These are phyloP conservation scores for Brettanomyces anomalus DNA, from an alignment of 805 yeast species.

Conservation along the genomic window DNA sequence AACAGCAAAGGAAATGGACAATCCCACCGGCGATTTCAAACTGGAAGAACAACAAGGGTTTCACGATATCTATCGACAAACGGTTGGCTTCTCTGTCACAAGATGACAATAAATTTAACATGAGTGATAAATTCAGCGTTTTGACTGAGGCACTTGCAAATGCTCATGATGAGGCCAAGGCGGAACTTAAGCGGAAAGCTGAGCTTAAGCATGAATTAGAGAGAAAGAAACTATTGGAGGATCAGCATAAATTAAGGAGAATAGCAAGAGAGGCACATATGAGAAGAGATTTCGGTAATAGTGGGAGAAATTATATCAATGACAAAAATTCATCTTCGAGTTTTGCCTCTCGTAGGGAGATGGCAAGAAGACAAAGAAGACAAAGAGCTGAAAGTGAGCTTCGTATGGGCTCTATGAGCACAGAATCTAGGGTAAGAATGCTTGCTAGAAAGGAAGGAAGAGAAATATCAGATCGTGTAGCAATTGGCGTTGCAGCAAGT, in stretches of 20 bases:
- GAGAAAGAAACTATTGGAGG: slow-evolving; percentile 38
- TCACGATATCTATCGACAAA: slow-evolving; percentile 71
- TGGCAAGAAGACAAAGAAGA: slow-evolving; percentile 34
- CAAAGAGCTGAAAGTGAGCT: slow-evolving; percentile 40
- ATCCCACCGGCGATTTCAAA: slow-evolving; percentile 89
- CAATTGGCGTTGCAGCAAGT: slow-evolving; percentile 32
- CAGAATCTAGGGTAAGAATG: slow-evolving; percentile 32
- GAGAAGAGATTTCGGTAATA: slow-evolving; percentile 3
- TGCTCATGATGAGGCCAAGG: slow-evolving; percentile 56
- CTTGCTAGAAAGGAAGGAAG: slow-evolving; percentile 38
- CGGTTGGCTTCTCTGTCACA: slow-evolving; percentile 50
- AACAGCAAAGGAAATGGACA: slow-evolving; percentile 72
- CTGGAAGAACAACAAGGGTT: slow-evolving; percentile 94
- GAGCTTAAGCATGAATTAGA: slow-evolving; percentile 39
- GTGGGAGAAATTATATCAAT: slow-evolving; percentile 4
- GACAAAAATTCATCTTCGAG: slow-evolving; percentile 1
- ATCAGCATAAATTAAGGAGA: slow-evolving; percentile 40
- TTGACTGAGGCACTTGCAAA: slow-evolving; percentile 64
- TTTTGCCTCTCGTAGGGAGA: slow-evolving; percentile 28
- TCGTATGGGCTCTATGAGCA: slow-evolving; percentile 33
- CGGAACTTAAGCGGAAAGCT: slow-evolving; percentile 43
- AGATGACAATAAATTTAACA: slow-evolving; percentile 34
- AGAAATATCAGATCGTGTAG: slow-evolving; percentile 48
- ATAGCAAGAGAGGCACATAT: slow-evolving; percentile 31
- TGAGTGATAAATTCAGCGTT: slow-evolving; percentile 43